Evolutionary conservation across 352 stramenopile genomes (phyloP).

Genomic region (Phytophthora kernoviae): DNA sequence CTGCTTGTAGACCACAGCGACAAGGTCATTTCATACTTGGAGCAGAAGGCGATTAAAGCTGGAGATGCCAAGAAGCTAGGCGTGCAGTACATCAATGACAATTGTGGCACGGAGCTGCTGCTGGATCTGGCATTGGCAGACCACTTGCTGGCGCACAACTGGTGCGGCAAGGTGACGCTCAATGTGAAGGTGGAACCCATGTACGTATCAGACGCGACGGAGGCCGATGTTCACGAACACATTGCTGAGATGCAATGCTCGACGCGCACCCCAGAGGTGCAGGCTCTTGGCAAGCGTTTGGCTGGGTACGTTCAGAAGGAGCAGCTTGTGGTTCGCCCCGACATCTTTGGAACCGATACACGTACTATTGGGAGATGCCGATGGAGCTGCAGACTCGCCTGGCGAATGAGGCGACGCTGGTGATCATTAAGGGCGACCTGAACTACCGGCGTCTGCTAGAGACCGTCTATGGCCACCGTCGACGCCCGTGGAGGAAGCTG

Average conservation of each 20-base stretch:
- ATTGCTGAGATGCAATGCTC: conserved; percentile 55
- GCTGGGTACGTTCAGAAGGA: conserved; percentile 31
- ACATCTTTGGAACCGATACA: conserved; percentile 74
- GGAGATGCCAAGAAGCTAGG: conserved; percentile 3
- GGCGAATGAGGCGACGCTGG: conserved; percentile 61
- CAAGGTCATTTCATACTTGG: conserved; percentile 41
- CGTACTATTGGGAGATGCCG: conserved; percentile 77
- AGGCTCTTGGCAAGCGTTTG: conserved; percentile 55
- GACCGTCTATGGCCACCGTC: conserved; percentile 92
- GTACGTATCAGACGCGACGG: conserved; percentile 72
- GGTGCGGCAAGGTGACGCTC: conserved; percentile 56
- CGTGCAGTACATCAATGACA: conserved; percentile 76
- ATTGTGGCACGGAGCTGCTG: conserved; percentile 66
- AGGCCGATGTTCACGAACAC: conserved; percentile 58
- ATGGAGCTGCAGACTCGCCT: conserved; percentile 35
- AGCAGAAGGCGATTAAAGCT: conserved; percentile 8
- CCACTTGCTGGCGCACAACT: conserved; percentile 51
- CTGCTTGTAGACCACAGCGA: conserved; percentile 55
- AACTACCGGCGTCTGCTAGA: conserved; percentile 96
- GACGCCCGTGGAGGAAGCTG: conserved; percentile 84
- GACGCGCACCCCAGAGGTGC: conserved; percentile 40
- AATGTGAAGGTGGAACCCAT: conserved; percentile 74
- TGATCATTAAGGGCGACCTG: conserved; percentile 97
- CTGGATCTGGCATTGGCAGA: conserved; percentile 65
- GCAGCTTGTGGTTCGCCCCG: conserved; percentile 24